A percentile compares a stretch with the other conserved stretches of the same genome.
Conservation (phyloP, 2,329 filamentous ascomycete genomes). For the Chaetomium strumarium region DNA sequence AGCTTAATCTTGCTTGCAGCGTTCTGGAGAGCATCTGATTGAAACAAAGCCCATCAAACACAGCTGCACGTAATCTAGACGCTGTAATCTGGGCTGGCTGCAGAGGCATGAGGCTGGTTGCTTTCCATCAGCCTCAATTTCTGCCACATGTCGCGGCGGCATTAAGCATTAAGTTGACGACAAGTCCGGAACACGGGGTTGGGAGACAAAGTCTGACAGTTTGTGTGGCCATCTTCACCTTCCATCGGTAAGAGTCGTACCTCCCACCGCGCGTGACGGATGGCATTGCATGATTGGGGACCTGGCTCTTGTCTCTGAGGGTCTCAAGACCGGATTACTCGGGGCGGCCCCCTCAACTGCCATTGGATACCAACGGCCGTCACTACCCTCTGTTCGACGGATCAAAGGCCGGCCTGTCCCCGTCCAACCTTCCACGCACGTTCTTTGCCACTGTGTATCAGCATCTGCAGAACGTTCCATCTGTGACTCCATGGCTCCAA, state of each 20-base stretch:
- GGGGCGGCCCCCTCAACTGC: no score
- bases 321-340: no score
- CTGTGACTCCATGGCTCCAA: slow-evolving; percentile 7
- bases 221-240: background rate
- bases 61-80: slow-evolving; percentile 3
- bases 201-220: no score
- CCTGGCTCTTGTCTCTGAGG: no score
- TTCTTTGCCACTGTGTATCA: slow-evolving; percentile 1
- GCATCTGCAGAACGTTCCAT: slow-evolving; percentile 10
- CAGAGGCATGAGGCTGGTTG: background rate
- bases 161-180: no score
- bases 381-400: background rate
- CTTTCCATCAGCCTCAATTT: background rate
- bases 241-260: background rate
- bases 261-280: background rate
- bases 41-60: background rate
- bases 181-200: no score
- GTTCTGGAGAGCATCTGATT: background rate
- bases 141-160: no score
- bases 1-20: slow-evolving; percentile 13
- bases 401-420: background rate
- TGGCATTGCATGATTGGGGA: background rate
- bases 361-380: background rate
- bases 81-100: background rate
- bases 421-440: background rate